These are phyloP conservation scores for Phytophthora pini DNA, from an alignment of 352 stramenopile genomes.

Conservation along the genomic window DNA sequence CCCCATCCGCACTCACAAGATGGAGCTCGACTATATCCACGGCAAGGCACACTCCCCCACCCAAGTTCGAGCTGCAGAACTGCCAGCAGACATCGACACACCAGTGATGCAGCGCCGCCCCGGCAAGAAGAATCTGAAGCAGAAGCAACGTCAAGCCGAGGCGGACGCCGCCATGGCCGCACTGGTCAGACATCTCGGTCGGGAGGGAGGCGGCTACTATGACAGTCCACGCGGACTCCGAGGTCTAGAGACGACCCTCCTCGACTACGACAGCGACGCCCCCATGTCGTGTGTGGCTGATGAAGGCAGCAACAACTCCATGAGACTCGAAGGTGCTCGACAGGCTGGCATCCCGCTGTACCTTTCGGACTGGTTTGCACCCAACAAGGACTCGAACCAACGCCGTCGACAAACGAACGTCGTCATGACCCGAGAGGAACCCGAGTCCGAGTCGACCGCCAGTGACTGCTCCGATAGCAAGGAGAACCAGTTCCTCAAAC, in stretches of 20 bases:
- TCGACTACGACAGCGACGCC: slow-evolving; percentile 33
- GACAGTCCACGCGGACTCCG: slow-evolving; percentile 19
- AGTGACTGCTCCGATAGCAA: slow-evolving; percentile 18
- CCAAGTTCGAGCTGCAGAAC: slow-evolving; percentile 41
- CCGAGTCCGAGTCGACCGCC: slow-evolving; percentile 24
- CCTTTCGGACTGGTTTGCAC: slow-evolving; percentile 56
- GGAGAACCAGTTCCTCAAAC: slow-evolving; percentile 38
- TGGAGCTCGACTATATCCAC: slow-evolving; percentile 52
- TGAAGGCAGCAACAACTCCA: slow-evolving; percentile 51
- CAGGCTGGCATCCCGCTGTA: slow-evolving; percentile 72
- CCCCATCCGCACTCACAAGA: slow-evolving; percentile 72
- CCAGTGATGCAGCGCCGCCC: slow-evolving; percentile 31
- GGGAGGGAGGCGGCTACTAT: slow-evolving; percentile 47
- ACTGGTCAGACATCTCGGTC: slow-evolving; percentile 30
- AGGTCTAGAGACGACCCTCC: slow-evolving; percentile 12
- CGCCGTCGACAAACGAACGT: slow-evolving; percentile 37
- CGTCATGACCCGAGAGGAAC: slow-evolving; percentile 34
- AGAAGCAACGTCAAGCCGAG: slow-evolving; percentile 39
- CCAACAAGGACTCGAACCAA: slow-evolving; percentile 31
- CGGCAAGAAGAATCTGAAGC: slow-evolving; percentile 37
- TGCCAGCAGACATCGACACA: slow-evolving; percentile 33
- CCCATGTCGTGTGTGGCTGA: slow-evolving; percentile 40
- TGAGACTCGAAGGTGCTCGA: slow-evolving; percentile 58
- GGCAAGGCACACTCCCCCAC: slow-evolving; percentile 41
- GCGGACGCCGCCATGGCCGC: slow-evolving; percentile 29